Base-by-base conservation (phyloP, 1,139 yeast species). In the Zygotorulaspora mrakii region DNA sequence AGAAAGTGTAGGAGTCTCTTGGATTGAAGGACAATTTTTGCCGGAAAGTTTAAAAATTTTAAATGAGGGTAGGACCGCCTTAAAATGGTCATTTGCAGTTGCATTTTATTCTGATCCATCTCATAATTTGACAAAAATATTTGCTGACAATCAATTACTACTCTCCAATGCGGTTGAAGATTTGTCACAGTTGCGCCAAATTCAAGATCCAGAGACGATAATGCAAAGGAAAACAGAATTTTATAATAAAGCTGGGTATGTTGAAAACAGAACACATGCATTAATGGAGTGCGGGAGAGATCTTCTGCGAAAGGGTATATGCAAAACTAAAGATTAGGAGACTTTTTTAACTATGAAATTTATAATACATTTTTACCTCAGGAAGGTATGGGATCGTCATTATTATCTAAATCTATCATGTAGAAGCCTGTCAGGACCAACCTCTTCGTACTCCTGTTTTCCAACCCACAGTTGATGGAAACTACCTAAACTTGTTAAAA, bases 401-500 rank as follows among this genome's bases (percentile, higher is more conserved):
- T n/a, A n/a, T 48, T 59, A 82, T 65, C 91, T 78, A 61, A 83
- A 83, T 66, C 94, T 73, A 57, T 80, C 87, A 46, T 74, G 73
- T 49, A 83, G 70, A 32, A 89, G 73, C 61, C 88, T 78, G 42
- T 85, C 94, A 7, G 82, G 77, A 7, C 98, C 98, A 18, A 82
- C 91, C 61, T 91, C 98, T 48, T 87, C 87, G 55, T 84, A 87
- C 64, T 91, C 98, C 53, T 78, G 79, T 61, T 81, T 83, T 32
- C 94, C 85, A 3, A 91, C 95, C 97, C 98, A 91, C 68, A 85
- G 70, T 65, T 91, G 98, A 62, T 91, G 98, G 71, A 91, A 91
- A 2, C 96, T 88, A 18, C 98, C 98, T 55, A 91, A 71, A 40
- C 95, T 83, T 3, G 96, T 82, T 44, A 91, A 70, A 28, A 91